A percentile compares a stretch with the other conserved stretches of the same genome.
phyloP scores from a whole-genome alignment of 1,284 basidiomycete genomes.

The Sanguinoderma infundibulare region DNA sequence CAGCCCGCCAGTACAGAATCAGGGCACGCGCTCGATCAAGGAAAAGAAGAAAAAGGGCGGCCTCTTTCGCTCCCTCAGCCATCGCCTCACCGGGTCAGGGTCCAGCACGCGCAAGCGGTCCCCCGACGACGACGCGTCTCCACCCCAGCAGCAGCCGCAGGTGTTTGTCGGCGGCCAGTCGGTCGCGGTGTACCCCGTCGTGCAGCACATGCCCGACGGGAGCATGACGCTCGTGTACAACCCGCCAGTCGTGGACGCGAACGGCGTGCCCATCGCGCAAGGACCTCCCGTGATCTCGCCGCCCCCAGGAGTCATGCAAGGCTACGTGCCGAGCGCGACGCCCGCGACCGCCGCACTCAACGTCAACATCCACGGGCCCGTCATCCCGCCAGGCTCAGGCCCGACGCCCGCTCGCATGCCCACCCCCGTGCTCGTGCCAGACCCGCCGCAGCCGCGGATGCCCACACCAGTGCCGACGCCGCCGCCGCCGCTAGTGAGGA shows the following conservation, averaged over 20 bases:
- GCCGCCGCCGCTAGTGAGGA: constrained; percentile 13
- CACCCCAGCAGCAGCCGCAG: neutral
- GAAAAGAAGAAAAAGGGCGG: constrained; percentile 28
- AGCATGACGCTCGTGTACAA: constrained; percentile 24
- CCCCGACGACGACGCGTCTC: constrained; percentile 2
- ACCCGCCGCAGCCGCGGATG: neutral
- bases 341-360: neutral
- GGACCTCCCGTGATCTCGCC: neutral
- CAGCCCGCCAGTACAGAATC: neutral
- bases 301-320: constrained; percentile 12
- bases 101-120: constrained; percentile 9
- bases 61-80: constrained; percentile 27
- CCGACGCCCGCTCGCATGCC: neutral
- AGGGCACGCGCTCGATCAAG: constrained; percentile 22
- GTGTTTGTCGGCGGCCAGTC: constrained; percentile 16
- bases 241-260: constrained; percentile 5
- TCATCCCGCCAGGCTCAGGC: too few relatives aligned
- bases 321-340: constrained; percentile 14
- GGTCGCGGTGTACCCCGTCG: constrained; percentile 18
- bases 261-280: neutral
- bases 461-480: constrained; percentile 1
- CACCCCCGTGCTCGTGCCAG: neutral
- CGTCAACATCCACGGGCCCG: neutral
- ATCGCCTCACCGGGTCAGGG: constrained; percentile 5
- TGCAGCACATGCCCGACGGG: constrained; percentile 27